phyloP scores from a whole-genome alignment of 768 basidiomycete species.

The Crassisporium funariophilum region DNA sequence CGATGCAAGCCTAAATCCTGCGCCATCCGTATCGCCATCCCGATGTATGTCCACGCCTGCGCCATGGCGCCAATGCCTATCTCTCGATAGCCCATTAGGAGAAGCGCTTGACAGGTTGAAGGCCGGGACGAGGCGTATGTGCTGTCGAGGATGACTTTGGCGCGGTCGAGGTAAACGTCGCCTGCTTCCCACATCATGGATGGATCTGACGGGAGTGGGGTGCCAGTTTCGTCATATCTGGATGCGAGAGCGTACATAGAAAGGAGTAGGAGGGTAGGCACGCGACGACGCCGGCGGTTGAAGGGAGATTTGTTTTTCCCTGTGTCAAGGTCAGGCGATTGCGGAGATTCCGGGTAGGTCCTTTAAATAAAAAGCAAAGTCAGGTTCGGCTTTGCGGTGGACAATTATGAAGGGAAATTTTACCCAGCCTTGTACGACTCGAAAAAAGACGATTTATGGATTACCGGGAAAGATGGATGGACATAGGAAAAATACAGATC shows the following conservation, averaged over 20 bases:
- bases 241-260: slow-evolving; percentile 86
- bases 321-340: slow-evolving; percentile 17
- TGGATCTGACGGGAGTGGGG: slow-evolving; percentile 43
- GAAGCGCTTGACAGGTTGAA: slow-evolving; percentile 75
- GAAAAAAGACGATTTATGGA: slow-evolving; percentile 72
- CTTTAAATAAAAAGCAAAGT: slow-evolving; percentile 6
- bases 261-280: slow-evolving; percentile 71
- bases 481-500: slow-evolving; percentile 82
- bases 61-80: slow-evolving; percentile 90
- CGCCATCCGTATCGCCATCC: slow-evolving; percentile 92
- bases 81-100: slow-evolving; percentile 83
- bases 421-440: slow-evolving; percentile 51
- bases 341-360: slow-evolving; percentile 15
- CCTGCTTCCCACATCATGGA: slow-evolving; percentile 82
- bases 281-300: slow-evolving; percentile 43
- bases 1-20: slow-evolving; percentile 87
- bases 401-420: slow-evolving; percentile 20
- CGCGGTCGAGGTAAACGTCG: slow-evolving; percentile 67
- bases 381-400: not conserved
- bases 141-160: slow-evolving; percentile 65
- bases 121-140: slow-evolving; percentile 73
- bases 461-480: slow-evolving; percentile 75
- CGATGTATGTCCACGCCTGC: slow-evolving; percentile 82
- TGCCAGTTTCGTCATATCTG: slow-evolving; percentile 52
- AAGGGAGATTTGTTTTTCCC: slow-evolving; percentile 32